Evolutionary conservation across 148 eudicot genomes (phyloP), one percentile per base, ranked within the genome.

Genomic region (Gaultheria prostrata): DNA sequence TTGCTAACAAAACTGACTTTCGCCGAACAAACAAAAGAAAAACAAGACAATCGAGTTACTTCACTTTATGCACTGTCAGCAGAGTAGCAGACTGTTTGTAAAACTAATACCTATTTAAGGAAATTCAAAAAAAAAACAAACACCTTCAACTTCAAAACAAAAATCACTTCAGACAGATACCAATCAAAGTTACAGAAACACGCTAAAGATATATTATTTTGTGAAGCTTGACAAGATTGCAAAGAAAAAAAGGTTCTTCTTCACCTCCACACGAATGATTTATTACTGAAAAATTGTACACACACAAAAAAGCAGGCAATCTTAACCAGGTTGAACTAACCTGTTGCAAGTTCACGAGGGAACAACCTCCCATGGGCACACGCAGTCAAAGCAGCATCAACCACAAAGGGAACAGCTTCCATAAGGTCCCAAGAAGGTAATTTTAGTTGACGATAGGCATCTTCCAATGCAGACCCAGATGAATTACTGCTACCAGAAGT

Each of bases 351-450:
- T 83, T 97, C 99, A 85, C 98, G 97, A 18, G 99, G 98, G 61
- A 94, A 97, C 82, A 97, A 83, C 80, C 87, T 92, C 82, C 93
- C 98, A 90, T 97, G 91, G 65, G 94, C 97, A 87, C 95, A 92
- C 43, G 99, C 97, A 30, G 98, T 92, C 75, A 97, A 85, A 85
- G 96, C 92, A 83, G 98, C 98, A 88, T 97, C 98, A 80, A 97
- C 91, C 57, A 92, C 99, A 82, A 93, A 95, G 28, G 99, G 99
- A 86, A 95, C 92, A 86, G 98, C 99, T 86, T 97, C 99, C 67
- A 97, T 78, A 86, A 97, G 89, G 86, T 97, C 99, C 99, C 99
- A 97, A 8, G 97, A 97, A 78, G 99, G 99, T 73, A 97, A 67
- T 75, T 90, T 93, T 77, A 94, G 92, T 57, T 90, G 90, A 73